Evolutionary conservation across 208 protist species (phyloP), one percentile per base, ranked within the genome.

Genomic region (Trypanosoma avium): DNA sequence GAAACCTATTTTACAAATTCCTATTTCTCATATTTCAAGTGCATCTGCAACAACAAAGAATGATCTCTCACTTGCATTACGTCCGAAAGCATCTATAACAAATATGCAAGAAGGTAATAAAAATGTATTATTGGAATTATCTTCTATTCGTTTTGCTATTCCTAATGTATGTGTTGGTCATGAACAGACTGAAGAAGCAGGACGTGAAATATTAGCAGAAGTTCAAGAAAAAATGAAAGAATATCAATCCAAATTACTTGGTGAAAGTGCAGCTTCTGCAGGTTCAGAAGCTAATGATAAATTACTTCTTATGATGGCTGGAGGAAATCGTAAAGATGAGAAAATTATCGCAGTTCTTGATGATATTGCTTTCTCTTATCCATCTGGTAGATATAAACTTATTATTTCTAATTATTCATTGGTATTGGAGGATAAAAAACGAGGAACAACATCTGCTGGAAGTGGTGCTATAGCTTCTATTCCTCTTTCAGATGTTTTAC

Each of bases 131-230:
- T 2, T 93, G 67, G 82, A 95, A 58, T 60, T 95, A 46, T 82
- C 80, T 19, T 86, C 83, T 2, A 62, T 93, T 6, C 84, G 86
- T 55, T 93, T 95, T 68, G 86, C 84, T 15, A 83, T 95, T 42
- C 90, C 90, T 4, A 84, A 93, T 66, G 72, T 86, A 6, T 92
- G 84, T 50, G 75, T 92, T 9, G 90, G 84, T 40, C 91, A 91
- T 52, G 90, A 95, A 22, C 79, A 91, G 61, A 90, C 85, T 19
- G 86, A 95, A 60, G 79, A 90, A 68, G 86, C 86, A 4, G 86
- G 86, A 15, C 84, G 84, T 67, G 84, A 81, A 26, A 71, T 93
- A 38, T 55, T 92, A 19, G 55, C 70, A 21, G 73, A 84, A 3
- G 52, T 88, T 2, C 89, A 93, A 46, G 61, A 67, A 15, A 66